A percentile compares a stretch with the other conserved stretches of the same genome.
phyloP scores from a whole-genome alignment of 208 protist species.

The Tritrichomonas foetus region DNA sequence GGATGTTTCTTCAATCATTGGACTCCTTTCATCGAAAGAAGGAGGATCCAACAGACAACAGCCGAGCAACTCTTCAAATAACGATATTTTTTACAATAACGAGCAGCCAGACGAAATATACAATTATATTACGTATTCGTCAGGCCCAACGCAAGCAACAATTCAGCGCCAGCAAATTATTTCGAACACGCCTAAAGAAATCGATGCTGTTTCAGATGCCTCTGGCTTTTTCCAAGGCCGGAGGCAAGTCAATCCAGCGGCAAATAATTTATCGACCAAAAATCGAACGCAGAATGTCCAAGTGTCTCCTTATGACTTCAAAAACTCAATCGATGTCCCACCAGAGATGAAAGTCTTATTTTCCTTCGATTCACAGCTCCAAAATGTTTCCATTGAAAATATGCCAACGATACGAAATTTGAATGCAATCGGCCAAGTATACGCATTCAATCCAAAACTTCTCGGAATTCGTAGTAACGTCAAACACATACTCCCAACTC shows the following conservation, averaged over 20 bases:
- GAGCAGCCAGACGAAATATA: too few relatives aligned
- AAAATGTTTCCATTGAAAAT: not conserved
- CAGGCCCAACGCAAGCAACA: too few relatives aligned
- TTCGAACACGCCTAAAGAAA: too few relatives aligned
- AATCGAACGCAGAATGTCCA: not conserved
- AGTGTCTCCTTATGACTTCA: not conserved
- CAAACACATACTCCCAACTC: not conserved
- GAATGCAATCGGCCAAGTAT: not conserved
- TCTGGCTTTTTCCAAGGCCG: too few relatives aligned
- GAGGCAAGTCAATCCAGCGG: not conserved
- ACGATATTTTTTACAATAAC: too few relatives aligned
- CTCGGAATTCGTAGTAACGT: not conserved
- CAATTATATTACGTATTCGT: too few relatives aligned
- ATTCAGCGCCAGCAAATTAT: too few relatives aligned
- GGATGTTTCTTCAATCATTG: too few relatives aligned
- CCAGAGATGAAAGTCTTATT: not conserved
- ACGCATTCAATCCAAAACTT: not conserved
- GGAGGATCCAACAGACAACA: too few relatives aligned
- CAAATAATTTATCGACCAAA: not conserved
- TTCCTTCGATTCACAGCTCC: not conserved
- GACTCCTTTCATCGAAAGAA: too few relatives aligned
- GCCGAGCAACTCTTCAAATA: too few relatives aligned
- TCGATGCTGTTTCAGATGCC: too few relatives aligned
- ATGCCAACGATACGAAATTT: not conserved
- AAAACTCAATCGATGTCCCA: not conserved